Evolutionary conservation across 1,139 yeast genomes (phyloP).

Genomic region (Lizanozyma gosingica): DNA sequence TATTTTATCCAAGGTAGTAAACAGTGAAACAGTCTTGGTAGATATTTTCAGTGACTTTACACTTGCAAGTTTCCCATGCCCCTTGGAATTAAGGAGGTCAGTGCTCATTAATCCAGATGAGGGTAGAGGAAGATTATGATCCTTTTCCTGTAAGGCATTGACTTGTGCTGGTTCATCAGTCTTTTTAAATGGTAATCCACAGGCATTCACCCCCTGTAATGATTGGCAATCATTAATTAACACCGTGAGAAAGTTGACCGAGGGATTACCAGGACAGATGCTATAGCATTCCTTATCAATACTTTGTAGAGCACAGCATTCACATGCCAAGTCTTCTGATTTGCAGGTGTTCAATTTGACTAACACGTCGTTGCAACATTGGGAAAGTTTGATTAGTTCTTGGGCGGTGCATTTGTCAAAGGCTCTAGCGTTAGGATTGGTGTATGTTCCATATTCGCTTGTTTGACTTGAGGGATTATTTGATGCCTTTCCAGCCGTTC

Average conservation of each 20-base stretch:
- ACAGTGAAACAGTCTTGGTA: too few species aligned
- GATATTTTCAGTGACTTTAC: too few species aligned
- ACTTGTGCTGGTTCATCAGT: constrained; percentile 12
- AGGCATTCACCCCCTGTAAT: constrained; percentile 42
- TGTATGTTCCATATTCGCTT: constrained; percentile 31
- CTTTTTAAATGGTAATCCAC: constrained; percentile 41
- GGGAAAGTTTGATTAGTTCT: constrained; percentile 32
- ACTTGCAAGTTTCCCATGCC: too few species aligned
- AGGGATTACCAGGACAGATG: constrained; percentile 40
- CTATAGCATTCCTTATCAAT: constrained; percentile 36
- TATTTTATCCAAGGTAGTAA: too few species aligned
- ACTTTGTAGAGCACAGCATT: constrained; percentile 46
- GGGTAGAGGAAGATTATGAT: too few species aligned
- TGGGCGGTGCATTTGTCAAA: constrained; percentile 28
- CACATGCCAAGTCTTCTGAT: constrained; percentile 46
- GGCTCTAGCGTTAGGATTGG: constrained; percentile 39
- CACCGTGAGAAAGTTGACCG: constrained; percentile 38
- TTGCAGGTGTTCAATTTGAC: constrained; percentile 38
- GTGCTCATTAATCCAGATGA: too few species aligned
- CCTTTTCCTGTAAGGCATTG: not conserved
- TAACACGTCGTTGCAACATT: constrained; percentile 39
- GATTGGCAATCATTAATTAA: constrained; percentile 37
- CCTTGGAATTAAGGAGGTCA: too few species aligned
- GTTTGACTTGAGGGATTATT: not conserved
- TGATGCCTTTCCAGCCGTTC: not conserved